Evolutionary conservation across 1,284 basidiomycete genomes (phyloP), one percentile per base, ranked within the genome.

Genomic region (Ganoderma lucidum): DNA sequence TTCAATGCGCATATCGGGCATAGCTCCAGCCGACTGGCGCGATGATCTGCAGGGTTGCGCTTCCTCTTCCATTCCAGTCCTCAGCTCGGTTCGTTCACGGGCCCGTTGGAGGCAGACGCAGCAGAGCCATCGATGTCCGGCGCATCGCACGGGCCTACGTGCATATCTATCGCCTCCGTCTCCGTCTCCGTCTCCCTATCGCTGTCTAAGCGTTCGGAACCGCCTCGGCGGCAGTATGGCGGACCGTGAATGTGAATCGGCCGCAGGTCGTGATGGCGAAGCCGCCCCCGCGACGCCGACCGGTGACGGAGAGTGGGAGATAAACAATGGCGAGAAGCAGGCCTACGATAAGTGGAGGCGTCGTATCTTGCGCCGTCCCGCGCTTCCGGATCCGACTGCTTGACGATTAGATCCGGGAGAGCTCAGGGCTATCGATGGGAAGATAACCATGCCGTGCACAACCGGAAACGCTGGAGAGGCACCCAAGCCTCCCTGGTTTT

Each of bases 371-470:
- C 35, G 35, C 56, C 35, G 56, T 37, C 30, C 56, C 35, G 35
- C 59, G 35, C 37, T 8, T 10, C 19, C 23, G 23, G 23, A 23
- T 23, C 23, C 35, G 39, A 17, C n/a, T 15, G 4, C 39, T 42
- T 44, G 59, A 17, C 42, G 37, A 41, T n/a, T 41, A 44, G 59
- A 61, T 61, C 59, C 59, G 59, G 12, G 59, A 39, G 59, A 6
- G 59, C 41, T 61, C 39, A 42, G 59, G 59, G 37, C 41, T 61
- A 61, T 61, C 59, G 59, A 61, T 61, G 39, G 59, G 30, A 23
- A 61, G 59, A 61, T 61, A 61, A 61, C 59, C 59, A 61, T 23
- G 59, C 59, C 39, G 37, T 35, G 37, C 15, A 39, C 35, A 2
- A n/a, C 17, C 37, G 19, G 19, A 10, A 19, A 39, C 35, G 35